phyloP scores from a whole-genome alignment of 108 stramenopile genomes.

The Cyclotella choctawhatcheeana region DNA sequence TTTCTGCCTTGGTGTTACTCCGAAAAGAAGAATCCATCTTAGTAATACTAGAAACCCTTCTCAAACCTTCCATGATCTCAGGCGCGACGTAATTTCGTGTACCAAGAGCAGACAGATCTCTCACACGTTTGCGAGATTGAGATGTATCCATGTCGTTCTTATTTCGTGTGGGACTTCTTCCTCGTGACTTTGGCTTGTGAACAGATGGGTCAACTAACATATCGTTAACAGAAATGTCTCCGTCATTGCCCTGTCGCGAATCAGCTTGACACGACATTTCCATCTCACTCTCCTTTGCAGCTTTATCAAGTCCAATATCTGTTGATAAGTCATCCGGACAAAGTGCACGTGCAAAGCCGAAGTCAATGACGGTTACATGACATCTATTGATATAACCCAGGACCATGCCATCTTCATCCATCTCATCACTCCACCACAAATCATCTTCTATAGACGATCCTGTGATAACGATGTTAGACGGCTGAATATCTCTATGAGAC shows the following conservation, averaged over 20 bases:
- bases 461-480: constrained; percentile 64
- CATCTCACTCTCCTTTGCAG: constrained; percentile 11
- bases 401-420: constrained; percentile 56
- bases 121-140: constrained; percentile 8
- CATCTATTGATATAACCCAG: constrained; percentile 53
- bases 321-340: constrained; percentile 31
- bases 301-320: constrained; percentile 42
- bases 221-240: constrained; percentile 7
- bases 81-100: constrained; percentile 87
- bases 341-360: constrained; percentile 87
- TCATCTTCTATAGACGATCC: constrained; percentile 35
- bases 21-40: constrained; percentile 20
- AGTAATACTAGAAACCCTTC: constrained; percentile 1
- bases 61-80: constrained; percentile 54
- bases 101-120: constrained; percentile 63
- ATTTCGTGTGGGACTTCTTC: constrained; percentile 23
- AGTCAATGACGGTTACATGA: constrained; percentile 81
- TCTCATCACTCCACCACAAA: constrained; percentile 75
- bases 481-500: constrained; percentile 84
- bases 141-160: constrained; percentile 5
- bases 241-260: neutral
- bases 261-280: neutral
- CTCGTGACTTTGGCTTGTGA: constrained; percentile 7
- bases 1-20: constrained; percentile 6
- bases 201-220: neutral